These are phyloP conservation scores for Trypanosoma congolense DNA, from an alignment of 208 protist species.

Conservation along the genomic window DNA sequence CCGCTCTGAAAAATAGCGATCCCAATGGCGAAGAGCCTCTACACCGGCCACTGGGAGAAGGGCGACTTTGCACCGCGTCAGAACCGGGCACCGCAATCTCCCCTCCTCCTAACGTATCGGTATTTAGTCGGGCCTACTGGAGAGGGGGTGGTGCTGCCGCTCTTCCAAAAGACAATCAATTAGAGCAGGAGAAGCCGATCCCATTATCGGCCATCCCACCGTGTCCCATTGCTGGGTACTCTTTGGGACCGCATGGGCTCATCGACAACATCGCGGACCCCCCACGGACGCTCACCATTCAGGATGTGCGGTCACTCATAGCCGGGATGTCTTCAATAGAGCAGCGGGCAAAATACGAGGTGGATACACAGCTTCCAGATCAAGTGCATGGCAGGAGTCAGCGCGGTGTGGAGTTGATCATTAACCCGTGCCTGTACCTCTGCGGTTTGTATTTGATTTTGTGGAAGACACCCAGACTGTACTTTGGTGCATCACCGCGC, in stretches of 20 bases:
- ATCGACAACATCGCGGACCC: conserved; percentile 37
- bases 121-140: no score
- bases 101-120: no score
- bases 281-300: conserved; percentile 29
- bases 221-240: conserved; percentile 64
- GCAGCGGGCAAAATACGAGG: conserved; percentile 53
- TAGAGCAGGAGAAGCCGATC: neutral
- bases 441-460: conserved; percentile 64
- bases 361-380: conserved; percentile 43
- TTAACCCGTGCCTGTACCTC: conserved; percentile 57
- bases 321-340: conserved; percentile 52
- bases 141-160: no score
- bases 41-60: no score
- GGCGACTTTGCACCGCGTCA: no score
- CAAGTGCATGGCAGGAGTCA: conserved; percentile 46
- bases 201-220: conserved; percentile 23
- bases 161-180: neutral
- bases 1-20: conserved; percentile 2
- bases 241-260: conserved; percentile 35
- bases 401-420: conserved; percentile 51
- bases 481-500: conserved; percentile 49
- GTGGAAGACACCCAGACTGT: conserved; percentile 62
- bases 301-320: conserved; percentile 45
- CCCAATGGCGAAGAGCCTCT: neutral
- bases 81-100: no score